Evolutionary conservation across 2,329 filamentous ascomycete genomes (phyloP), one percentile per base, ranked within the genome.

Genomic region (Berkeleyomyces basicola): DNA sequence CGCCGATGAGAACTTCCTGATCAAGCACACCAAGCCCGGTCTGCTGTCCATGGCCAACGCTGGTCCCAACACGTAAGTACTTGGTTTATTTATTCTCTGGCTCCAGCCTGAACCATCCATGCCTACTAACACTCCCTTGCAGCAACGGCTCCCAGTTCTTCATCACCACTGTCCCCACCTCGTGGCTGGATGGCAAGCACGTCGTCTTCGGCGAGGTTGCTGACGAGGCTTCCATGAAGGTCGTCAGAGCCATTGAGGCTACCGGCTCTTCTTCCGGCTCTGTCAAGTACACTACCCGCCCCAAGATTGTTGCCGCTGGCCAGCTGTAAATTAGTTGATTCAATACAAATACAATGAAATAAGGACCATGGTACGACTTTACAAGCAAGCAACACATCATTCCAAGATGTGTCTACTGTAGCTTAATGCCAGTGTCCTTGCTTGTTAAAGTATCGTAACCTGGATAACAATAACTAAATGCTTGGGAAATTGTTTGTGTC

Each of bases 71-170:
- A 97, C 92, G 83, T 85, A 79, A 75, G 81, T 63, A 7, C 3
- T 11, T 6, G 4, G 11, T n/a, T 2, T 9, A 31, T n/a, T 2
- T 9, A 31, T 46, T 44, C 6, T 57, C 42, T 0, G 3, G 10
- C 39, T 55, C n/a, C 16, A n/a, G 3, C 11, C 31, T 16, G 2
- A n/a, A 31, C 1, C 11, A 49, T 40, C 4, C 7, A 9, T 40
- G 4, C 14, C 47, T 4, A n/a, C 16, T 9, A 36, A 55, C 51
- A 43, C 7, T 76, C 16, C 78, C 77, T 9, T 77, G 76, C 66
- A 96, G 93, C 75, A 99, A 99, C 78, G 93, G 93, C 70, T 95
- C 89, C 60, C 92, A 97, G 76, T 97, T 97, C 82, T 97, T 97
- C 81, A 79, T 97, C 73, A 97, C 92, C 70, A 97, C 92, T 63